Base-by-base conservation (phyloP, 306 rosid genomes). In the Sechiopsis laciniata region DNA sequence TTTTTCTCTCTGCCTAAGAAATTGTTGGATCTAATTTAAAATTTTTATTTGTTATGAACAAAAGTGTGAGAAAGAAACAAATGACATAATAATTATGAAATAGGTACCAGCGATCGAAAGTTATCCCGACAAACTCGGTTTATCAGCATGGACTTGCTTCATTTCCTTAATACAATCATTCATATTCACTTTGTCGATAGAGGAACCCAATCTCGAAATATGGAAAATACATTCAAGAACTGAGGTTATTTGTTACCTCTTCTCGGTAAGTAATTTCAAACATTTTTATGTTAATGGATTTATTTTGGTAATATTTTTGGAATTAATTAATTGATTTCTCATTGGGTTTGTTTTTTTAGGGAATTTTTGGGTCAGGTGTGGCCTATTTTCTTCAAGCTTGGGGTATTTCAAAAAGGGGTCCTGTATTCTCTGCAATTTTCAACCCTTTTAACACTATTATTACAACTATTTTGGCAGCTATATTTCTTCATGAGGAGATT, bases 101-200 rank as follows among this genome's bases (percentile, higher is more conserved):
- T 67, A 86, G 95, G 95, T 85, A 74, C 95, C 88, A 4, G 75
- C 74, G 0, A 69, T 78, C 40, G 76, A 58, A 71, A 84, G 82
- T 74, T 84, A 82, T 77, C 85, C 91, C 0, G 78, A 87, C 73
- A 84, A 73, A 57, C 53, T 85, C 53, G 78, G 88, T 2, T 55
- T 83, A 7, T 81, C 91, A 26, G 84, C 88, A 0, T 86, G 95
- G 95, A 80, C 83, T 86, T 88, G 95, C 75, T 82, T 84, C 11
- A 21, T 85, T 55, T 54, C 78, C 17, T 72, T 87, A 10, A 21
- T 89, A 1, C 91, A 84, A 74, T 81, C 88, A 37, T 24, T 82
- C 14, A 22, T 5, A 2, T 62, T 80, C 4, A 14, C 88, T 63
- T 4, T 83, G 15, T 21, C 77, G 6, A 10, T 80, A 6, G 88